Percentiles rank a stretch among this genome's conserved stretches.
Conservation (phyloP, 75 land plant genomes). For the Cryptomeria japonica region DNA sequence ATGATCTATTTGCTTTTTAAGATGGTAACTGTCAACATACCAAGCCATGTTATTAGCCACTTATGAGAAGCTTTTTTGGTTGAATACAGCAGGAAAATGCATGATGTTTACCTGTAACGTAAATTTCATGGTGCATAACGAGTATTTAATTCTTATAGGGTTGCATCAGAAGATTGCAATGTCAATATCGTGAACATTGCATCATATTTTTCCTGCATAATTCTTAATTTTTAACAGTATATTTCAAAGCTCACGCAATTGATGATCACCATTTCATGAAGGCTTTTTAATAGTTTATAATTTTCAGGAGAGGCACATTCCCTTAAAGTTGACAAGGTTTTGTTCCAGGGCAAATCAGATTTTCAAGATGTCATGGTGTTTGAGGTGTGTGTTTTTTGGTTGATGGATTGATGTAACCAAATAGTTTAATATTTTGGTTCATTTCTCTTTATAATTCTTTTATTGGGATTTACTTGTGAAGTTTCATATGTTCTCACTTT, state of each 20-base stretch:
- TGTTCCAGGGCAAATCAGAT: conserved; percentile 78
- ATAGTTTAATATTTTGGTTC: background rate
- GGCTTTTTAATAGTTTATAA: background rate
- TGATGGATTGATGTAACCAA: background rate
- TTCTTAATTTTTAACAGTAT: background rate
- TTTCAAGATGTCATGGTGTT: conserved; percentile 82
- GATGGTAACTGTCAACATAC: background rate
- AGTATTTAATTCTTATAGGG: background rate
- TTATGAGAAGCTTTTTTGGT: background rate
- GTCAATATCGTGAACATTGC: background rate
- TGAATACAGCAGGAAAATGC: background rate
- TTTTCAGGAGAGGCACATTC: conserved; percentile 89
- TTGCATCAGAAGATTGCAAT: background rate
- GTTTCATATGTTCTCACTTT: background rate
- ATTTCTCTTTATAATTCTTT: background rate
- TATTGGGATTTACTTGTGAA: background rate
- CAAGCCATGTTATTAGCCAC: background rate
- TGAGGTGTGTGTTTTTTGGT: conserved; percentile 13
- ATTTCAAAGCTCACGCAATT: background rate
- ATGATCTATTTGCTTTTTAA: background rate
- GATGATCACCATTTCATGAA: background rate
- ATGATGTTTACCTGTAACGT: background rate
- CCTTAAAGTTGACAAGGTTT: conserved; percentile 71
- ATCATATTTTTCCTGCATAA: background rate
- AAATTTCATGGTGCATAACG: background rate